Percentiles rank a stretch among this genome's conserved stretches.
Evolutionary conservation across 352 stramenopile species (phyloP).

Genomic region (Labyrinthula sp.): DNA sequence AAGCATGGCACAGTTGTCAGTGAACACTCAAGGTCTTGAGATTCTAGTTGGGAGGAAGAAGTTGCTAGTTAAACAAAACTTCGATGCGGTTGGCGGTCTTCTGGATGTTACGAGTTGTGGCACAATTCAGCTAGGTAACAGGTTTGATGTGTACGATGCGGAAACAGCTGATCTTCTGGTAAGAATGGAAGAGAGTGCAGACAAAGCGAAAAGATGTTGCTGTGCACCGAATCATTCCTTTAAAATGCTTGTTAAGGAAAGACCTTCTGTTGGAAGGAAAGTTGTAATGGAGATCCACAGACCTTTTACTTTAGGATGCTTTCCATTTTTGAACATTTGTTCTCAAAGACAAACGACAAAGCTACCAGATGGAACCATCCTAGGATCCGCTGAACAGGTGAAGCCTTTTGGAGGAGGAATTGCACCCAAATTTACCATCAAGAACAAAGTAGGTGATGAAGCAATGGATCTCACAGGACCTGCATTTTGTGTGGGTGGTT

Average conservation of each 20-base stretch:
- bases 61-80: slow-evolving; percentile 13
- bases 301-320: slow-evolving; percentile 23
- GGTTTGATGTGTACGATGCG: slow-evolving; percentile 12
- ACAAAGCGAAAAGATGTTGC: neutral
- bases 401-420: slow-evolving; percentile 9
- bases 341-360: slow-evolving; percentile 5
- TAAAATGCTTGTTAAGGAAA: slow-evolving; percentile 11
- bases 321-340: slow-evolving; percentile 19
- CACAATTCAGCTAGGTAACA: slow-evolving; percentile 8
- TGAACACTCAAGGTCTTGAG: no score
- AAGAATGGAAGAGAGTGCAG: slow-evolving; percentile 7
- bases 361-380: no score
- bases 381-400: no score
- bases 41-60: no score
- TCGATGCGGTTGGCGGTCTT: slow-evolving; percentile 2
- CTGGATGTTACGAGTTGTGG: slow-evolving; percentile 10
- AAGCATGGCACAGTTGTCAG: no score
- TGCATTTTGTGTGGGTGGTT: slow-evolving; percentile 12
- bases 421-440: slow-evolving; percentile 9
- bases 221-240: slow-evolving; percentile 10
- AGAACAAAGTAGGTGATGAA: slow-evolving; percentile 2
- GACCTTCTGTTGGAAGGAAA: slow-evolving; percentile 2
- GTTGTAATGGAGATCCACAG: slow-evolving; percentile 16
- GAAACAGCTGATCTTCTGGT: slow-evolving; percentile 19
- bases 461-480: slow-evolving; percentile 2